Conservation (phyloP, 2,329 filamentous ascomycete genomes). For the Cladosporium velox region DNA sequence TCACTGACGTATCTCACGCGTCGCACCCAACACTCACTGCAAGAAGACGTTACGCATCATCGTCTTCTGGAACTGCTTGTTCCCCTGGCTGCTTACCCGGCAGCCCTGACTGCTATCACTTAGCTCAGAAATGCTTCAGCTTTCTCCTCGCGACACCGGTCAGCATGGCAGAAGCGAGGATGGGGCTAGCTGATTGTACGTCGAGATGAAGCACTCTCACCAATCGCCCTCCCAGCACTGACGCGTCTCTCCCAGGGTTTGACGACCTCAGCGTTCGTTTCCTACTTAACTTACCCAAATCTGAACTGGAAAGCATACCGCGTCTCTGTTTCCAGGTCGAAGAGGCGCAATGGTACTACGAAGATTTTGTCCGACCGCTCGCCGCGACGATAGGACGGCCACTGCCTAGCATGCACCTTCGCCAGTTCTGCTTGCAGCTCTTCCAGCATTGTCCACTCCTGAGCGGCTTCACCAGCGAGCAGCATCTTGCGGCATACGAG, state of each 20-base stretch:
- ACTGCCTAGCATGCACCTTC: slow-evolving; percentile 82
- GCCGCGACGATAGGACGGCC: slow-evolving; percentile 62
- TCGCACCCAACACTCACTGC: slow-evolving; percentile 1
- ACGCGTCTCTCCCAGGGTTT: slow-evolving; percentile 56
- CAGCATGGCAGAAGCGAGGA: slow-evolving; percentile 23
- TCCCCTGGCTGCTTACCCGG: slow-evolving; percentile 17
- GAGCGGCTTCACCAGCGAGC: slow-evolving; percentile 73
- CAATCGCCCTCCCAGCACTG: background rate
- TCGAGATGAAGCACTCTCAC: background rate
- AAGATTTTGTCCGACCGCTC: slow-evolving; percentile 89
- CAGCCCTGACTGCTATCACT: slow-evolving; percentile 18
- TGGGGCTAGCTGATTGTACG: slow-evolving; percentile 21
- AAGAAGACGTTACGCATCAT: slow-evolving; percentile 7
- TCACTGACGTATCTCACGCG: slow-evolving; percentile 10
- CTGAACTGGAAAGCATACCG: slow-evolving; percentile 85
- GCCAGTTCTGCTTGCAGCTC: slow-evolving; percentile 83
- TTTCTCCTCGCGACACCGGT: slow-evolving; percentile 21
- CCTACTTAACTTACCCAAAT: slow-evolving; percentile 91
- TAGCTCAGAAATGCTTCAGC: slow-evolving; percentile 22
- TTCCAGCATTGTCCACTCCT: slow-evolving; percentile 93
- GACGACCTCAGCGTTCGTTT: slow-evolving; percentile 98
- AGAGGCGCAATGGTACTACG: slow-evolving; percentile 99
- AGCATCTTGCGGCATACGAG: slow-evolving; percentile 81
- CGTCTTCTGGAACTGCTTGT: slow-evolving; percentile 16
- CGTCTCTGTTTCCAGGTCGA: slow-evolving; percentile 98